Evolutionary conservation across 176 grass and related monocot species (phyloP), one percentile per base, ranked within the genome.

Genomic region (Alloteropsis semialata): DNA sequence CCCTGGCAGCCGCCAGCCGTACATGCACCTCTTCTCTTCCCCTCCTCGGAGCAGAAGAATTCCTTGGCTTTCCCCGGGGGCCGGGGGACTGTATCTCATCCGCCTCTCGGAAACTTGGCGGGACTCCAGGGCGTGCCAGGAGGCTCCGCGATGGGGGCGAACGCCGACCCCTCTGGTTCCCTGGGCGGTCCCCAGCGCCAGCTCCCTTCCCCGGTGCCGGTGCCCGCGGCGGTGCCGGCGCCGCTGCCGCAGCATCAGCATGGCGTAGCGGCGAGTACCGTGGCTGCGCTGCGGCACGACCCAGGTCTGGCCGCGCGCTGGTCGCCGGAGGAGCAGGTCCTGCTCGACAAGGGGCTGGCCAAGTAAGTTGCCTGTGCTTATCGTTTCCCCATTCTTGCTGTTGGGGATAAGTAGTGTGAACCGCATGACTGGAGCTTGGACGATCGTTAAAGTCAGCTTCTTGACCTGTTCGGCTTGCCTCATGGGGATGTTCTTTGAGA

Each of bases 111-210:
- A 66, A 49, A 18, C 67, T 48, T 74, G 14, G 55, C 19, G 15
- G 34, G 24, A 55, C 32, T 74, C 6, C 46, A 32, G 19, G 34
- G 25, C 48, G 2, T 18, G 19, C 59, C 50, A 22, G 27, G 61
- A 27, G 27, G 53, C 39, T 10, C 30, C 34, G 34, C 9, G 79
- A 92, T 89, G 90, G 86, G 79, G 69, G 86, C 90, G 65, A 86
- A 82, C 83, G 90, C 83, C 32, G 84, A 88, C 83, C 77, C 79
- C 21, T 81, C 86, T 6, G 86, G 79, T 67, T 55, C 59, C 34
- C n/a, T 85, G 3, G 74, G 86, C 3, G 83, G 86, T 33, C 27
- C 74, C 29, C 44, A 79, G 4, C 75, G 43, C 70, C 66, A 66
- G 36, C 30, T 62, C 24, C 65, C 71, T 19, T 72, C 79, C 13